Base-by-base conservation (phyloP, 192 early-diverging fungal species). In the Spizellomyces sp. region DNA sequence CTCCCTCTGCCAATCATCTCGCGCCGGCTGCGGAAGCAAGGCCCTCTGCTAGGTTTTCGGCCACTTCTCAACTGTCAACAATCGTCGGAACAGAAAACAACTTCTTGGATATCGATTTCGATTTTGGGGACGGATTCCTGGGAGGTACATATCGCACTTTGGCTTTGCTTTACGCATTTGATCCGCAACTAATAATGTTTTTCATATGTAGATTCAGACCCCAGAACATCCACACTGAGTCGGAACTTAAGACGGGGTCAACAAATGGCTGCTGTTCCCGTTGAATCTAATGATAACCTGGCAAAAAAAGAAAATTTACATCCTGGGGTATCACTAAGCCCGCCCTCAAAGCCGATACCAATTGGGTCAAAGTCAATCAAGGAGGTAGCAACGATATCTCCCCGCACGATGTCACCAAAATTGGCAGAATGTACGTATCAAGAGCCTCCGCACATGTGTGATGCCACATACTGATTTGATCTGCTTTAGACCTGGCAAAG, bases 41-140 rank as follows among this genome's bases (percentile, higher is more conserved):
- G 2, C 59, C 45, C n/a, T 65, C 42, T 15, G 17, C 60, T 4
- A 14, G 47, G 45, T 64, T 54, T 56, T 72, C 70, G 4, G 48
- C 48, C n/a, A 21, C 21, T 21, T 74, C 71, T 19, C 71, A 74
- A 46, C 45, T 74, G 55, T 74, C 71, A 9, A 61, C 63, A 6
- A 74, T 74, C 36, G 42, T 66, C 19, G 54, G 64, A 5, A 44
- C n/a, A 17, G 71, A 74, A 27, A 67, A 50, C 19, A 74, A 67
- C 56, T 74, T 67, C 44, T 44, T 74, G 15, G 71, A 74, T 48
- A 36, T 74, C 12, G 63, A 66, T 15, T 66, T 66, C 48, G 71
- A 74, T 19, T 67, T 66, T 67, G 63, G 71, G 9, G 54, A 65
- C 14, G 65, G 52, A 7, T 66, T 74, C 44, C 9, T 42, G 59